Conservation (phyloP, 2,329 filamentous ascomycete species). For the Arthroderma sp. region DNA sequence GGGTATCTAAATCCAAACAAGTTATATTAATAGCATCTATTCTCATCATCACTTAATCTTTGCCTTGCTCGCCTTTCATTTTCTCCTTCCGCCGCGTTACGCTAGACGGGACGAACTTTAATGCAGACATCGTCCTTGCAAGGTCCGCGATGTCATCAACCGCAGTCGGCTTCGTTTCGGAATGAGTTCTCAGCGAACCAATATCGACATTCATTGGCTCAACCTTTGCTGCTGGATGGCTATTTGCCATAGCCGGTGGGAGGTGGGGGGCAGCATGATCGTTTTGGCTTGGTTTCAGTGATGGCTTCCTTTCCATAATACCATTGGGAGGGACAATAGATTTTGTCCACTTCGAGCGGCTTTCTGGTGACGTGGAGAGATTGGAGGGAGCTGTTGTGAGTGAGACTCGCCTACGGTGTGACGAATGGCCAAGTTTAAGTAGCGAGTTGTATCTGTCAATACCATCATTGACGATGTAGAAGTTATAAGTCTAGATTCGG, state of each 20-base stretch:
- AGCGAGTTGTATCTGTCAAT: slow-evolving; percentile 75
- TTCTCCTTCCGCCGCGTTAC: slow-evolving; percentile 21
- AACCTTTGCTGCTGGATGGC: no score
- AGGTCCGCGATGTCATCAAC: slow-evolving; percentile 25
- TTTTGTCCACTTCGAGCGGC: no score
- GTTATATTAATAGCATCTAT: neutral
- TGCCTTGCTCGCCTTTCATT: slow-evolving; percentile 1
- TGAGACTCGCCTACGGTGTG: slow-evolving; percentile 24
- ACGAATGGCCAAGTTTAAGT: slow-evolving; percentile 37
- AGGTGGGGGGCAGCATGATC: no score
- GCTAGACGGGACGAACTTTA: slow-evolving; percentile 32
- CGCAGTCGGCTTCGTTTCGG: slow-evolving; percentile 1
- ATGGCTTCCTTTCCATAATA: neutral
- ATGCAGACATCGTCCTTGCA: slow-evolving; percentile 31
- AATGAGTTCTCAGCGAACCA: neutral
- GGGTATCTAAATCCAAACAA: neutral
- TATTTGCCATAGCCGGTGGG: no score
- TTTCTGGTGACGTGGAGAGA: no score
- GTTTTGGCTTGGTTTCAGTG: neutral
- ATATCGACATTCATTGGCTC: no score
- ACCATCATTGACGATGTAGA: slow-evolving; percentile 74
- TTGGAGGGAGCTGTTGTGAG: neutral
- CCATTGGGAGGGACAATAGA: neutral
- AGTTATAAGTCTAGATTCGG: slow-evolving; percentile 57
- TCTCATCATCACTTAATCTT: neutral